Evolutionary conservation across 495 filamentous ascomycete species (phyloP).

Genomic region (Penicillium samsonianum): DNA sequence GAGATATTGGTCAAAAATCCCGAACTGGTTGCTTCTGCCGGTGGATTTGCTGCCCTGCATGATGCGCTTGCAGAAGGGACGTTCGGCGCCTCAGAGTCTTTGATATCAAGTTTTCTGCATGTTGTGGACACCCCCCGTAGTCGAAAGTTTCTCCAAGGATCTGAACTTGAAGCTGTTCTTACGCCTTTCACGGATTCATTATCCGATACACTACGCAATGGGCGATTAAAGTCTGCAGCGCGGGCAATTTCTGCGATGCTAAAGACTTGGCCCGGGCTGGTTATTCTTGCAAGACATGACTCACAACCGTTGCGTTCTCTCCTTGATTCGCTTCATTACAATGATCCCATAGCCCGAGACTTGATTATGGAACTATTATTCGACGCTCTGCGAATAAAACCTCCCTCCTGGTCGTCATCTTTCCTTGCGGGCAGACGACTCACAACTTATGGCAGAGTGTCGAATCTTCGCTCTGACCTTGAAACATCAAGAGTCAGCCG

Average conservation of each 20-base stretch:
- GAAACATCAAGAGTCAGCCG: slow-evolving; percentile 45
- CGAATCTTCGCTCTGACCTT: slow-evolving; percentile 73
- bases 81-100: slow-evolving; percentile 85
- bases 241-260: slow-evolving; percentile 85
- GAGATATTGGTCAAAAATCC: slow-evolving; percentile 89
- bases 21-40: slow-evolving; percentile 70
- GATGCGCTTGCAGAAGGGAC: slow-evolving; percentile 87
- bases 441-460: slow-evolving; percentile 90
- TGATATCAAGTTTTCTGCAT: slow-evolving; percentile 82
- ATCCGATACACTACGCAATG: slow-evolving; percentile 64
- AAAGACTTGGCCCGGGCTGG: slow-evolving; percentile 87
- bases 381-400: slow-evolving; percentile 88
- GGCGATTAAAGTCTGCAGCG: slow-evolving; percentile 77
- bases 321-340: slow-evolving; percentile 73
- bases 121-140: slow-evolving; percentile 81
- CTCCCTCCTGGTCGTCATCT: slow-evolving; percentile 93
- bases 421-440: slow-evolving; percentile 90
- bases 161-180: slow-evolving; percentile 77
- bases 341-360: slow-evolving; percentile 64
- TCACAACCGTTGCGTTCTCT: slow-evolving; percentile 82
- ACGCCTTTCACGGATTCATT: slow-evolving; percentile 87
- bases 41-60: slow-evolving; percentile 77
- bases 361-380: slow-evolving; percentile 83
- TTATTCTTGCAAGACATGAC: slow-evolving; percentile 81
- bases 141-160: slow-evolving; percentile 77